These are phyloP conservation scores for Vicia sativa DNA, from an alignment of 306 rosid species.

Conservation along the genomic window DNA sequence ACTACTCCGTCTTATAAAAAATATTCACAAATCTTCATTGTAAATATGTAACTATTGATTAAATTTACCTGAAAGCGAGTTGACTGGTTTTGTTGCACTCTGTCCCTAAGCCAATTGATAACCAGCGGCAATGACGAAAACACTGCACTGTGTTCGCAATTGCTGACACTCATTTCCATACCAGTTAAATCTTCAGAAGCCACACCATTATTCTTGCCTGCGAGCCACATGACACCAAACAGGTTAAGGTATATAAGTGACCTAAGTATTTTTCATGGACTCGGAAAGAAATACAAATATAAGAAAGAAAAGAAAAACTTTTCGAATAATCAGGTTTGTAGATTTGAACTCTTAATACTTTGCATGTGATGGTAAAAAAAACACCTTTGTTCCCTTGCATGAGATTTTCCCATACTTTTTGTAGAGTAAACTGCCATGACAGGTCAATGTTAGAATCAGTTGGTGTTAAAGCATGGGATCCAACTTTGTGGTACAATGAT, in stretches of 20 bases:
- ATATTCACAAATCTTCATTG: constrained; percentile 7
- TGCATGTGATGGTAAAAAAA: constrained; percentile 13
- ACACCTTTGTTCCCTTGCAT: constrained; percentile 70
- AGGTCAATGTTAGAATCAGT: constrained; percentile 67
- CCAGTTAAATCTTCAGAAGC: constrained; percentile 58
- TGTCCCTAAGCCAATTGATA: constrained; percentile 81
- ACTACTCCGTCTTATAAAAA: not conserved
- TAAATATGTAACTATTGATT: constrained; percentile 16
- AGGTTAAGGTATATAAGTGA: not conserved
- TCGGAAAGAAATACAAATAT: not conserved
- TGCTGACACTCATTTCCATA: constrained; percentile 53
- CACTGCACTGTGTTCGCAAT: constrained; percentile 72
- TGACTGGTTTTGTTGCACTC: constrained; percentile 60
- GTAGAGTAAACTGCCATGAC: constrained; percentile 86
- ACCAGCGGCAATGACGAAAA: constrained; percentile 83
- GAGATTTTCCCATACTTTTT: constrained; percentile 82
- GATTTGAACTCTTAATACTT: constrained; percentile 26
- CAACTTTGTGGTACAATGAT: constrained; percentile 79
- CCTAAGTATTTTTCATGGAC: constrained; percentile 4
- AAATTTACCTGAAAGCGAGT: constrained; percentile 73
- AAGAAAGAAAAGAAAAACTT: constrained; percentile 1
- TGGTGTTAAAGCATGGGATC: constrained; percentile 60
- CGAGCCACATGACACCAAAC: constrained; percentile 27
- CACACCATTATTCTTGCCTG: constrained; percentile 47
- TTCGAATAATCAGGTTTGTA: not conserved